Evolutionary conservation across 75 land plant genomes (phyloP).

Genomic region (Cryptomeria japonica): DNA sequence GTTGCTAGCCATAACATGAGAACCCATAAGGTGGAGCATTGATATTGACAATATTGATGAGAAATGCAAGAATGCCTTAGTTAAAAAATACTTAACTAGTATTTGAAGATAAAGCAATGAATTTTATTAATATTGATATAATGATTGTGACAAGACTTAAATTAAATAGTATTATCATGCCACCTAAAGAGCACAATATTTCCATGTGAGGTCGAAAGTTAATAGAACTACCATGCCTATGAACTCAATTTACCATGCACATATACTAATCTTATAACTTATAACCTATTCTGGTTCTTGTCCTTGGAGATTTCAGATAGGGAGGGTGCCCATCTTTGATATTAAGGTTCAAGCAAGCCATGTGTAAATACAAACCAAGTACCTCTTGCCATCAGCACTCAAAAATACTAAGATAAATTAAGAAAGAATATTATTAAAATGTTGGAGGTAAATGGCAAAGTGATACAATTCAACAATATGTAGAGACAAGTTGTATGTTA

Average conservation of each 20-base stretch:
- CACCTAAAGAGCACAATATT: not conserved
- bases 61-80: too few relatives aligned
- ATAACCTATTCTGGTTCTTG: not conserved
- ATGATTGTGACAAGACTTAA: not conserved
- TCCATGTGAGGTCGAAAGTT: not conserved
- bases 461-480: not conserved
- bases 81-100: too few relatives aligned
- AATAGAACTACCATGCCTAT: not conserved
- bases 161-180: too few relatives aligned
- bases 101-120: not conserved
- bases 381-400: not conserved
- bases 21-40: too few relatives aligned
- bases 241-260: not conserved
- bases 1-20: too few relatives aligned
- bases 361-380: not conserved
- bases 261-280: not conserved
- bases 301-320: not conserved
- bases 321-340: not conserved
- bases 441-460: not conserved
- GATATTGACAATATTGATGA: too few relatives aligned
- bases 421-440: not conserved
- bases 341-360: not conserved
- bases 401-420: not conserved
- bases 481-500: not conserved
- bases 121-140: too few relatives aligned